A percentile compares a stretch with the other conserved stretches of the same genome.
These are phyloP conservation scores for Solanum phureja DNA, from an alignment of 257 asterid species.

Conservation along the genomic window DNA sequence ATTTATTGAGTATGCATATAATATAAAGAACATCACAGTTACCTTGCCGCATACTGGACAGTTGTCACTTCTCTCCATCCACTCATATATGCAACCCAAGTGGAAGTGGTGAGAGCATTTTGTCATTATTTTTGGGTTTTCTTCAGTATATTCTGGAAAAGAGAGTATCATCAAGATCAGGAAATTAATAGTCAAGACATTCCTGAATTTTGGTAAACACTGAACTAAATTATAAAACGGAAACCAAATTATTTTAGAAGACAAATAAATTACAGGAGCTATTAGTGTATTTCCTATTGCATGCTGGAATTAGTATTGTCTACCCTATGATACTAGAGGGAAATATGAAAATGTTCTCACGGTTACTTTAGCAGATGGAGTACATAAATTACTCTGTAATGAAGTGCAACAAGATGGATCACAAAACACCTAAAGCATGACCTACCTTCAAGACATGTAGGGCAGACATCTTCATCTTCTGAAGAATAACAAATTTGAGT, in stretches of 20 bases:
- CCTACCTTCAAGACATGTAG: constrained; percentile 95
- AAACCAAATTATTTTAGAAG: not conserved
- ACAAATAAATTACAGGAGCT: not conserved
- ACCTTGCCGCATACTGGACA: constrained; percentile 98
- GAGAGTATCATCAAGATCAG: constrained; percentile 2
- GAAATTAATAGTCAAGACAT: not conserved
- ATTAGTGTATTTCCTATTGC: not conserved
- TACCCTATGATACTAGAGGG: not conserved
- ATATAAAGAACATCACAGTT: not conserved
- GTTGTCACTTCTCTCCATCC: constrained; percentile 97
- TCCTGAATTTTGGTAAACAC: not conserved
- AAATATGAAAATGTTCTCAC: not conserved
- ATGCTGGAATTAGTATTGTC: not conserved
- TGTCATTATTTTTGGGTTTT: constrained; percentile 77
- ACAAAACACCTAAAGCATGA: not conserved
- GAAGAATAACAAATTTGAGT: constrained; percentile 58
- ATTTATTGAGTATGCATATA: not conserved
- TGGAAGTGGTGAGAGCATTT: constrained; percentile 88
- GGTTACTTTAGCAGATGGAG: not conserved
- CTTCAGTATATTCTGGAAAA: constrained; percentile 67
- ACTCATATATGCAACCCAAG: constrained; percentile 96
- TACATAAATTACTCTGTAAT: not conserved
- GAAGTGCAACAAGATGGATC: not conserved
- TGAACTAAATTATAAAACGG: not conserved
- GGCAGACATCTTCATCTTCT: constrained; percentile 94